Evolutionary conservation across 2,329 filamentous ascomycete species (phyloP), one percentile per base, ranked within the genome.

Genomic region (Pseudocercospora pini-densiflorae): DNA sequence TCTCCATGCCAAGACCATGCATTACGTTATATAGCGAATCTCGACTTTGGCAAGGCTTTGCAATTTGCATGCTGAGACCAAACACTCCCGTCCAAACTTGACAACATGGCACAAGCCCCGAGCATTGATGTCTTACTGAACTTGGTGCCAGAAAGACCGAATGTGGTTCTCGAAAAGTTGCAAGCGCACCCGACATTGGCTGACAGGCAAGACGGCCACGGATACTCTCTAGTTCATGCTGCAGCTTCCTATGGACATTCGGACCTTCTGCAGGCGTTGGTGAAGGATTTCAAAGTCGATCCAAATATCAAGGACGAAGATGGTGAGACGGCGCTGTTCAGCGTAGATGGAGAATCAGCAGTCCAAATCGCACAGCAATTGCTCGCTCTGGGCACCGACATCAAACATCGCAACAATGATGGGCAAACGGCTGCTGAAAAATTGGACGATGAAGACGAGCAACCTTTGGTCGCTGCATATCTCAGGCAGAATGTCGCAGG

Each of bases 211-310:
- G 95, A 99, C 79, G 89, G 91, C 66, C 91, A 97, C 76, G 95
- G 95, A 74, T 99, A 99, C 82, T 97, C 93, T 55, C 88, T 98
- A 27, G 83, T 98, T 58, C 95, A 99, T 80, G 95, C 95, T 61
- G 93, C 94, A 16, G 90, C 92, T 19, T 97, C 94, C 72, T 99
- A 98, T 85, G 91, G 90, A 77, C 94, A 98, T 77, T 81, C 92
- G 40, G 87, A 91, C 63, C 88, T 99, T 16, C 86, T 97, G 16
- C 90, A 91, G 66, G 80, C 88, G 0, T 86, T 99, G 5, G 84
- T 97, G 29, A 84, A 84, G 55, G 92, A 94, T 36, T 92, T 94
- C 79, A 81, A 88, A 12, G 94, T 94, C 24, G 84, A 94, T 67
- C 87, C 93, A 57, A 90, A 97, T 77, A 83, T 97, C 61, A 87